A percentile compares a stretch with the other conserved stretches of the same genome.
These are phyloP conservation scores for Fusarium sarcochroum DNA, from an alignment of 2,329 filamentous ascomycete species.

Conservation along the genomic window DNA sequence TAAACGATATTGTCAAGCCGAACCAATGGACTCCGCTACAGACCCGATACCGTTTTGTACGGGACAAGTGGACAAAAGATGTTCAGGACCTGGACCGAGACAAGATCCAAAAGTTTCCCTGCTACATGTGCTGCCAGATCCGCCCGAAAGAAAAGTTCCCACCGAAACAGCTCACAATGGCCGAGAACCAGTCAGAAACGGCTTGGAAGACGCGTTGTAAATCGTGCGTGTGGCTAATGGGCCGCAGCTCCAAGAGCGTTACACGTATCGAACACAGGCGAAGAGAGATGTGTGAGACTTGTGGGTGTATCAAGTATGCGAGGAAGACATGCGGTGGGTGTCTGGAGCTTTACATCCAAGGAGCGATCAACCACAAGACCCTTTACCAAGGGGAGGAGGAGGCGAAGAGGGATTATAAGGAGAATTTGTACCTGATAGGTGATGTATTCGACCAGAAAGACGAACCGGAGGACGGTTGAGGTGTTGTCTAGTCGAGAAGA, in stretches of 20 bases:
- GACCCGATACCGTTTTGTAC: conserved; percentile 22
- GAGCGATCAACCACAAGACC: conserved; percentile 11
- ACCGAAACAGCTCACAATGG: not conserved
- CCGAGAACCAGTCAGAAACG: not conserved
- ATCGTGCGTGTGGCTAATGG: conserved; percentile 22
- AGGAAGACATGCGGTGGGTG: conserved; percentile 32
- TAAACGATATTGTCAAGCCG: conserved; percentile 23
- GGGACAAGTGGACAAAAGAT: conserved; percentile 24
- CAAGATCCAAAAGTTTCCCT: conserved; percentile 13
- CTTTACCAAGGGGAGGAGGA: conserved; percentile 1
- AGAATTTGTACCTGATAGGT: conserved; percentile 17
- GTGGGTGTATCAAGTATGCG: conserved; percentile 28
- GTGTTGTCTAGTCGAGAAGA: no score
- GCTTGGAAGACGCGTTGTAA: conserved; percentile 38
- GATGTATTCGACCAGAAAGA: not conserved
- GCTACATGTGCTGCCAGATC: conserved; percentile 36
- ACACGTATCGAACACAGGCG: conserved; percentile 21
- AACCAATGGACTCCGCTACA: conserved; percentile 30
- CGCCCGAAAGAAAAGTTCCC: conserved; percentile 21
- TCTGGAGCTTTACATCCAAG: conserved; percentile 34
- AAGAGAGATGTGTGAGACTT: conserved; percentile 29
- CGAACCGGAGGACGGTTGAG: not conserved
- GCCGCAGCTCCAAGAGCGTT: not conserved
- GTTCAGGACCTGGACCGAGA: not conserved
- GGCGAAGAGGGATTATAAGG: not conserved